Conservation (phyloP, 805 yeast species). For the Cyberlindnera petersonii region DNA sequence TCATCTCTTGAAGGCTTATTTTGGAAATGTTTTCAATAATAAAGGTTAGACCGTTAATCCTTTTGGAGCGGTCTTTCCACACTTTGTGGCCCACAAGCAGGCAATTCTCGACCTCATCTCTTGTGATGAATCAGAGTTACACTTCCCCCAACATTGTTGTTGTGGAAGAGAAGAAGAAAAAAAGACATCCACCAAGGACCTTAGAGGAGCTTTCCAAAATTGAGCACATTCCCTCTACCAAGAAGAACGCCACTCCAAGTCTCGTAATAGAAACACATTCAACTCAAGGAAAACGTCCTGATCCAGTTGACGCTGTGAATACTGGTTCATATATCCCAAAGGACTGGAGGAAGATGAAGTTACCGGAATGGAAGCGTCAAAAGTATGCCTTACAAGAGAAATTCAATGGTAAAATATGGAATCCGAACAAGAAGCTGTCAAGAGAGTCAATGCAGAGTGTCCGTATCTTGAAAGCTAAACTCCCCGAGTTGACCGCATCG, state of each 20-base stretch:
- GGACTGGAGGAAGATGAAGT: slow-evolving; percentile 40
- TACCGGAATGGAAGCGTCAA: slow-evolving; percentile 71
- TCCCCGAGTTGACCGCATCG: slow-evolving; percentile 57
- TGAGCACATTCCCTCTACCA: neutral
- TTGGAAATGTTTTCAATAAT: too few species aligned
- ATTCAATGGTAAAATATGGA: slow-evolving; percentile 56
- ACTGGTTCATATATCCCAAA: slow-evolving; percentile 30
- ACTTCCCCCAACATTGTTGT: slow-evolving; percentile 3
- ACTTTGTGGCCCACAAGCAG: neutral
- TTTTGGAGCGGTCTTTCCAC: neutral
- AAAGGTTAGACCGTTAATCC: too few species aligned
- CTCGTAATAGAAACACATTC: neutral
- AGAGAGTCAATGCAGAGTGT: slow-evolving; percentile 67
- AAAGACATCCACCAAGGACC: slow-evolving; percentile 1
- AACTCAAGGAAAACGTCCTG: neutral
- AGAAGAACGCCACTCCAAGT: neutral
- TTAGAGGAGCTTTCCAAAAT: slow-evolving; percentile 1
- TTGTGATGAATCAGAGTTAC: slow-evolving; percentile 2
- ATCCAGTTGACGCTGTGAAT: slow-evolving; percentile 9
- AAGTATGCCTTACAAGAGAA: slow-evolving; percentile 60
- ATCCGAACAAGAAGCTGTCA: slow-evolving; percentile 62
- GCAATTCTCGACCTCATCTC: neutral
- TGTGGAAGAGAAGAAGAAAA: neutral
- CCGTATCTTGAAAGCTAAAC: slow-evolving; percentile 46
- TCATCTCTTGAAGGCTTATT: too few species aligned